Base-by-base conservation (phyloP, 164 flowering plant species). In the Dillenia turbinata region DNA sequence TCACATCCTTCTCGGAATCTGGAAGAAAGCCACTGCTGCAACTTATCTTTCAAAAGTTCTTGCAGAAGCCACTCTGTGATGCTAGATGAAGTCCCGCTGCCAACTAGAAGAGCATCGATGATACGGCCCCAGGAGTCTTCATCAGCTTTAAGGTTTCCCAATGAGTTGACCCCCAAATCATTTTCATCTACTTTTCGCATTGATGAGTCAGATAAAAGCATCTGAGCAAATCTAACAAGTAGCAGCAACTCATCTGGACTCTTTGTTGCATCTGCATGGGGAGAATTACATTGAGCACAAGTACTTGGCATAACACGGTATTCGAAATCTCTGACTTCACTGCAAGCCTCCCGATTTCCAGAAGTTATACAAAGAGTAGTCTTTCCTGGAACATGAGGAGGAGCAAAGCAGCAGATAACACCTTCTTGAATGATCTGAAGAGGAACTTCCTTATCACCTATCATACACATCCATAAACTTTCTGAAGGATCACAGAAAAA, bases 281-380 rank as follows among this genome's bases (percentile, higher is more conserved):
- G 60, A 17, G 52, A 69, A 44, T 69, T 57, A 59, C 67, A 55
- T n/a, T 60, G 71, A 57, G 51, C 14, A 56, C 66, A 73, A 47
- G 60, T 62, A 59, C 44, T 56, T 22, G 75, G 64, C 60, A 77
- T 79, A 64, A 44, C 64, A 63, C 84, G 78, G 62, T 86, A 95
- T 67, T 95, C 99, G 72, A 95, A 95, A 56, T 89, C 96, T 73
- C 90, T 81, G 64, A 88, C 69, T 76, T 95, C 96, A 68, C 97
- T 92, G 79, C 97, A 95, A 15, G 94, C 72, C 59, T 84, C 86
- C 26, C 86, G 77, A 65, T 95, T 86, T 47, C 94, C 84, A 62
- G 85, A 76, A 60, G 97, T 91, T 52, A 95, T 73, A 72, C 90
- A 91, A 10, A 95, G 67, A 57, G 79, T 73, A 24, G 89, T 94